phyloP scores from a whole-genome alignment of 257 asterid species.

The Paulownia fortunei region DNA sequence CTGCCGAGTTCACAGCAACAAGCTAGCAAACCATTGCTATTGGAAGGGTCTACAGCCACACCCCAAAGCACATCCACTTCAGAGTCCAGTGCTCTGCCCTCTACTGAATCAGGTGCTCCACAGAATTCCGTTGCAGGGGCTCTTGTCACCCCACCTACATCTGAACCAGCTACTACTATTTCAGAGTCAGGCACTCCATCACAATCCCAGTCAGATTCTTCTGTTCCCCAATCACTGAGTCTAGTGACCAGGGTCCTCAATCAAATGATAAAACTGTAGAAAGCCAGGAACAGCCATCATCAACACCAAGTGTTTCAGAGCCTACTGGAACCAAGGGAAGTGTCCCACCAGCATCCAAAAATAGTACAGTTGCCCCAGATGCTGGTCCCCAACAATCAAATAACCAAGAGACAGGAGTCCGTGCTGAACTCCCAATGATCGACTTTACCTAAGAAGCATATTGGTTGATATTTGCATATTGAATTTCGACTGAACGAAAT shows the following conservation, averaged over 20 bases:
- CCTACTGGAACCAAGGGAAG: conserved; percentile 40
- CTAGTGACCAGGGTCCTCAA: conserved; percentile 35
- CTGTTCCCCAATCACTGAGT: conserved; percentile 39
- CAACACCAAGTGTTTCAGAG: conserved; percentile 42
- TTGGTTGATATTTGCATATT: background rate
- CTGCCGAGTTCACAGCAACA: conserved; percentile 60
- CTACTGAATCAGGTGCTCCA: conserved; percentile 43
- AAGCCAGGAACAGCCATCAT: conserved; percentile 40
- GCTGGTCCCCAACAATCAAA: conserved; percentile 40
- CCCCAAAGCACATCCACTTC: conserved; percentile 44
- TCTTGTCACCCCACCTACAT: conserved; percentile 40
- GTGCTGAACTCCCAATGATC: conserved; percentile 66
- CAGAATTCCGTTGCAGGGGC: conserved; percentile 34
- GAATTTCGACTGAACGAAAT: background rate
- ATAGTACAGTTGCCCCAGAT: conserved; percentile 29
- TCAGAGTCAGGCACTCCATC: conserved; percentile 42
- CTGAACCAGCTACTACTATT: conserved; percentile 42
- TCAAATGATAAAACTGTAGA: conserved; percentile 43
- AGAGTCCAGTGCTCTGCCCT: conserved; percentile 36
- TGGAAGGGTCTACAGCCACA: conserved; percentile 65
- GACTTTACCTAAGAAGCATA: conserved; percentile 65
- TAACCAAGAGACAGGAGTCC: conserved; percentile 46
- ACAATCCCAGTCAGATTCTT: conserved; percentile 38
- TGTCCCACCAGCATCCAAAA: conserved; percentile 40
- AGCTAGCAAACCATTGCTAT: conserved; percentile 62